phyloP scores from a whole-genome alignment of 1,284 basidiomycete genomes.

The Athelia sp. region DNA sequence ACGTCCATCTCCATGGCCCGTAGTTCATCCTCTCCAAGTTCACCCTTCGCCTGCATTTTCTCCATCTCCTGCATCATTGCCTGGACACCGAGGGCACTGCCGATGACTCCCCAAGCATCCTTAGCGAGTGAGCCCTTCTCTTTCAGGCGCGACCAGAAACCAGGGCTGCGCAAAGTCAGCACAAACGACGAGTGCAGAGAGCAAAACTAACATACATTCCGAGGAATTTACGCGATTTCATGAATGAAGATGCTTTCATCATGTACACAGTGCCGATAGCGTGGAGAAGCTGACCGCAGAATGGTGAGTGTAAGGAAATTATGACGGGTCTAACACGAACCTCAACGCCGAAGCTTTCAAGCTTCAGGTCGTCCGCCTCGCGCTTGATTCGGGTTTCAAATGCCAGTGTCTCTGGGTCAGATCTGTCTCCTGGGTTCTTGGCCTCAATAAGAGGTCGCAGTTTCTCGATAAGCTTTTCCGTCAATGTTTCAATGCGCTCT shows the following conservation, averaged over 20 bases:
- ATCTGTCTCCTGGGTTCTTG: constrained; percentile 78
- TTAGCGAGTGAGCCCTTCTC: constrained; percentile 92
- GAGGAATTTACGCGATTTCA: constrained; percentile 90
- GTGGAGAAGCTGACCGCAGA: constrained; percentile 57
- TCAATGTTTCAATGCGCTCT: constrained; percentile 68
- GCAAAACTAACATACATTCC: constrained; percentile 61
- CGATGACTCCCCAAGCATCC: constrained; percentile 91
- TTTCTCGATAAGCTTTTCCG: constrained; percentile 76
- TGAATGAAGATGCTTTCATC: constrained; percentile 87
- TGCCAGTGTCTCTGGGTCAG: constrained; percentile 77
- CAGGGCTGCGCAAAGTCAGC: constrained; percentile 51
- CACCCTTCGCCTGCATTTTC: constrained; percentile 83
- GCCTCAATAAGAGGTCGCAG: constrained; percentile 88
- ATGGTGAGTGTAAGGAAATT: constrained; percentile 7
- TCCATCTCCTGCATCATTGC: constrained; percentile 86
- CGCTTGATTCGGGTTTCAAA: constrained; percentile 77
- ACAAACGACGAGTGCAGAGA: constrained; percentile 4
- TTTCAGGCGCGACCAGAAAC: constrained; percentile 92
- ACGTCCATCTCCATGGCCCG: constrained; percentile 90
- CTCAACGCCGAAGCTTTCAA: constrained; percentile 98
- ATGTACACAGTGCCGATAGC: constrained; percentile 90
- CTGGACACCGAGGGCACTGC: constrained; percentile 81
- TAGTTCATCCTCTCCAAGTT: constrained; percentile 79
- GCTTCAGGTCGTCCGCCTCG: constrained; percentile 95
- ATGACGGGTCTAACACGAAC: constrained; percentile 33